Evolutionary conservation across 345 rosid species (phyloP).

Genomic region (Trapa incisa): DNA sequence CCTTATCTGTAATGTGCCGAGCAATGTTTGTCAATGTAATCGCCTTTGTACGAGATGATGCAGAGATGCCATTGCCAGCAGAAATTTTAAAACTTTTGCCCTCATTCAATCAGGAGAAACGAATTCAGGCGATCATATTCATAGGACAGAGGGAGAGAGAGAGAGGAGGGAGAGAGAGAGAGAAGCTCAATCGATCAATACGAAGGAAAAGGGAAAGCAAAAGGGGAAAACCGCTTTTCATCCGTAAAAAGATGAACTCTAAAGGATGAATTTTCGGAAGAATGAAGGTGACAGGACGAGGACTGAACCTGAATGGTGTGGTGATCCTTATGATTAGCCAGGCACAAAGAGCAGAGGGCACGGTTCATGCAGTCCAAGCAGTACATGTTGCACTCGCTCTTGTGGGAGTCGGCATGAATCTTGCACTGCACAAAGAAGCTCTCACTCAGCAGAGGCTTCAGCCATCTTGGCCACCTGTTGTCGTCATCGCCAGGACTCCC

Average conservation of each 20-base stretch:
- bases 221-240: neutral
- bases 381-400: slow-evolving; percentile 96
- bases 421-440: slow-evolving; percentile 89
- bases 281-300: neutral
- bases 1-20: slow-evolving; percentile 47
- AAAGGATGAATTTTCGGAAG: neutral
- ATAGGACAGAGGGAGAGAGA: too few relatives aligned
- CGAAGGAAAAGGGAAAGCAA: neutral
- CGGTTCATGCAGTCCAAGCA: slow-evolving; percentile 88
- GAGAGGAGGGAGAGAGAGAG: too few relatives aligned
- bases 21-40: too few relatives aligned
- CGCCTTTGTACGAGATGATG: too few relatives aligned
- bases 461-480: slow-evolving; percentile 71
- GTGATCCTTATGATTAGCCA: slow-evolving; percentile 63
- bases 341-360: slow-evolving; percentile 70
- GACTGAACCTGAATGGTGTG: slow-evolving; percentile 62
- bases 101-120: neutral
- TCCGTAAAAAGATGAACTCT: neutral
- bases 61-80: too few relatives aligned
- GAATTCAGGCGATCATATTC: neutral
- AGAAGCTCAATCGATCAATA: neutral
- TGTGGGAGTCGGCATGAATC: slow-evolving; percentile 70
- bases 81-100: too few relatives aligned
- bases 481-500: slow-evolving; percentile 68
- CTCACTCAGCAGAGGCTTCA: slow-evolving; percentile 54